Conservation (phyloP, 768 basidiomycete species). For the Exidia glandulosa region DNA sequence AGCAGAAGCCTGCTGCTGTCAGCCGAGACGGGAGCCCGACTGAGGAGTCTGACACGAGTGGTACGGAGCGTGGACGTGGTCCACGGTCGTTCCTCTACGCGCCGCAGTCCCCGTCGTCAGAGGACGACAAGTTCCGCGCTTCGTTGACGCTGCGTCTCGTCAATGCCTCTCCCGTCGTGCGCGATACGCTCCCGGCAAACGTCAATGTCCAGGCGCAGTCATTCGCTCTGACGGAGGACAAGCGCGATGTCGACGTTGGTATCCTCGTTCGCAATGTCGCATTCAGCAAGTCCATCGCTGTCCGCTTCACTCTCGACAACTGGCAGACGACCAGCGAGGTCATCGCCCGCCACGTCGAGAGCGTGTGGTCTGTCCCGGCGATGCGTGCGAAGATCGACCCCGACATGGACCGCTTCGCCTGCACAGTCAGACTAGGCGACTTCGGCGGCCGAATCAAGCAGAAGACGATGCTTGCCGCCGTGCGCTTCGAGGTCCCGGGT, state of each 20-base stretch:
- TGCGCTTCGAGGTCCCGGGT: slow-evolving; percentile 46
- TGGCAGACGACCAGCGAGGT: slow-evolving; percentile 98
- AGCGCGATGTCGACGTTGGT: slow-evolving; percentile 10
- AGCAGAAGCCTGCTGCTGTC: slow-evolving; percentile 91
- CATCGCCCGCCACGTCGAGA: slow-evolving; percentile 57
- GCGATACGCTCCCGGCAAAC: neutral
- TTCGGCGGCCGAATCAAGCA: slow-evolving; percentile 66
- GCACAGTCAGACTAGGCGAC: slow-evolving; percentile 68
- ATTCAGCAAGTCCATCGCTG: slow-evolving; percentile 76
- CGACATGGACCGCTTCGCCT: slow-evolving; percentile 56
- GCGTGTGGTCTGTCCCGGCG: slow-evolving; percentile 11
- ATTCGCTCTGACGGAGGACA: neutral
- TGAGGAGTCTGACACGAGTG: slow-evolving; percentile 53
- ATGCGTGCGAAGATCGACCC: neutral
- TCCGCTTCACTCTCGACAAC: slow-evolving; percentile 85
- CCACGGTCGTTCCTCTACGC: neutral
- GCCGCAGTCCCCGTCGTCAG: neutral
- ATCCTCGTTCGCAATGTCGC: slow-evolving; percentile 77
- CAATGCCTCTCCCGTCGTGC: neutral
- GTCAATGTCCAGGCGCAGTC: neutral
- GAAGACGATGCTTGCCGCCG: slow-evolving; percentile 69
- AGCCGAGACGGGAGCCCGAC: slow-evolving; percentile 84
- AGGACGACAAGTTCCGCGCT: neutral
- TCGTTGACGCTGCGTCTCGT: neutral
- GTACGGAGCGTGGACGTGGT: slow-evolving; percentile 60